Base-by-base conservation (phyloP, 2,329 filamentous ascomycete genomes). In the Cladobotryum mycophilum region DNA sequence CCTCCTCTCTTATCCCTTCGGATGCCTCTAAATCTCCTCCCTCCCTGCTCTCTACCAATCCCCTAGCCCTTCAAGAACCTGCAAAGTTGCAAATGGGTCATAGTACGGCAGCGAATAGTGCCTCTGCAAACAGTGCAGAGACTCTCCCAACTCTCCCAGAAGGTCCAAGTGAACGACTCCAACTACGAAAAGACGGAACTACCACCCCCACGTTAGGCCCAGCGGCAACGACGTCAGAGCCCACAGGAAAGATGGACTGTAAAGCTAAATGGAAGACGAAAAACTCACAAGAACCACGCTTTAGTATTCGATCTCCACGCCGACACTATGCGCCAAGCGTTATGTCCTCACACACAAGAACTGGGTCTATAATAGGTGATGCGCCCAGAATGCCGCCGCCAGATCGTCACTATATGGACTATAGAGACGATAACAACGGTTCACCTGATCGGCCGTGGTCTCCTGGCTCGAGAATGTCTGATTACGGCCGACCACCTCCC, bases 401-500 rank as follows among this genome's bases (percentile, higher is more conserved):
- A 35, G 85, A 88, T 56, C 20, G 20, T 20, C 75, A 82, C 5
- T 89, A 86, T 60, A 64, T 76, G 9, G 75, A 78, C 14, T 86
- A 80, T 56, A 74, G 75, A 35, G 70, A 72, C 37, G 67, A 71
- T 49, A 74, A 72, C 42, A 60, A 51, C 34, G 61, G 59, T 50
- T 70, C 83, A 5, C 80, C 80, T 1, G 76, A 78, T 1, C 72
- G 81, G 50, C 74, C 80, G 2, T 86, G 81, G 79, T 76, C 78
- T 1, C 79, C 81, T 0, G 76, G 76, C 14, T 70, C 72, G 53
- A 62, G 67, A 44, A 64, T 67, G 48, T 73, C 71, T 1, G 88
- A 91, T 54, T 89, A 87, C 68, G 68, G 78, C 25, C 79, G 88
- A 47, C 86, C 88, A 8, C 85, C 89, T 3, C 81, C 88, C 1